Conservation (phyloP, 2,329 filamentous ascomycete genomes). For the Venturia asperata region DNA sequence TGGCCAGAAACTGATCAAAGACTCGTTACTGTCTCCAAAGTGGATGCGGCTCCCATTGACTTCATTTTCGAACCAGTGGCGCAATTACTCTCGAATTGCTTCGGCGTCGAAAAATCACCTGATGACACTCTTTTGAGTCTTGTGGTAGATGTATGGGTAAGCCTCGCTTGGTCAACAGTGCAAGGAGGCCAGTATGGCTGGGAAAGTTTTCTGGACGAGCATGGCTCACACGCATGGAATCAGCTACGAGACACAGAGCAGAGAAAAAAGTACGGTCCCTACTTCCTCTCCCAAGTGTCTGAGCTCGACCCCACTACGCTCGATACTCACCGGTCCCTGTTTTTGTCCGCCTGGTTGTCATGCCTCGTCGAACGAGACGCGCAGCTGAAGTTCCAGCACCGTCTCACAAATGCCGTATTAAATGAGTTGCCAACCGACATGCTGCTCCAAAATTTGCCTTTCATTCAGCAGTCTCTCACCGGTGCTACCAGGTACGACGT, state of each 20-base stretch:
- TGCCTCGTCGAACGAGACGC: slow-evolving; percentile 54
- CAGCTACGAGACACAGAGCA: slow-evolving; percentile 42
- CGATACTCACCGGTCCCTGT: slow-evolving; percentile 37
- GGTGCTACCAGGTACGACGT: slow-evolving; percentile 40
- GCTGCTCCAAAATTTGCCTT: slow-evolving; percentile 52
- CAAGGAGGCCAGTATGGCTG: slow-evolving; percentile 42
- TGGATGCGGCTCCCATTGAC: slow-evolving; percentile 25
- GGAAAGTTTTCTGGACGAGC: slow-evolving; percentile 50
- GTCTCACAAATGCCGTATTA: slow-evolving; percentile 48
- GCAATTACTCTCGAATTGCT: slow-evolving; percentile 53
- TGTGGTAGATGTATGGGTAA: slow-evolving; percentile 50
- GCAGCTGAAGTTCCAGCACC: slow-evolving; percentile 54
- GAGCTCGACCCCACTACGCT: slow-evolving; percentile 29
- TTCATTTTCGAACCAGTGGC: slow-evolving; percentile 44
- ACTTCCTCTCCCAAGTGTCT: slow-evolving; percentile 38
- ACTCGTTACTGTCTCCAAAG: not conserved
- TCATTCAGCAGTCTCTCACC: slow-evolving; percentile 27
- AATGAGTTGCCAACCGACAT: slow-evolving; percentile 41
- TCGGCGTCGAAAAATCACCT: slow-evolving; percentile 50
- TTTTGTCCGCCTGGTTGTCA: slow-evolving; percentile 48
- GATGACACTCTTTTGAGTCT: slow-evolving; percentile 48
- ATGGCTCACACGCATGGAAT: slow-evolving; percentile 45
- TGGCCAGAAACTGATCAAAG: slow-evolving; percentile 37
- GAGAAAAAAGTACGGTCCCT: slow-evolving; percentile 39
- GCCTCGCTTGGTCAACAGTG: slow-evolving; percentile 42